Conservation (phyloP, 2,329 filamentous ascomycete genomes). For the Aspergillus tanneri region DNA sequence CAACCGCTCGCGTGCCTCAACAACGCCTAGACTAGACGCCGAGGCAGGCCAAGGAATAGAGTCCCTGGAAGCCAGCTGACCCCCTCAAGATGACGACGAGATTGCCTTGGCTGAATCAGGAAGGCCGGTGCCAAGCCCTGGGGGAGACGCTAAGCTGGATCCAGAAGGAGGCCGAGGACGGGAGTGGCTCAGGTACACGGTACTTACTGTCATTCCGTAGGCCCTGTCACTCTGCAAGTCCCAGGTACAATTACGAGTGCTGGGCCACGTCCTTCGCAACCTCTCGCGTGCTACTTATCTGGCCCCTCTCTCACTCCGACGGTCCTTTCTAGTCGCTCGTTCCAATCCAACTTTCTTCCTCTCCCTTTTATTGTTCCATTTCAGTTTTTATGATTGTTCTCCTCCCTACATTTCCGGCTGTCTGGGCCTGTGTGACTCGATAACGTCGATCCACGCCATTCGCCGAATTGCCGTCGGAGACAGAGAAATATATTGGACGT, state of each 20-base stretch:
- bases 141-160: background rate
- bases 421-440: conserved; percentile 5
- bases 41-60: too few species aligned
- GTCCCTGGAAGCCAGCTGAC: too few species aligned
- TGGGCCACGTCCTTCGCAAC: background rate
- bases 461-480: conserved; percentile 3
- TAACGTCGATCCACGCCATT: conserved; percentile 6
- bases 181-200: background rate
- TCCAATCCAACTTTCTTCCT: background rate
- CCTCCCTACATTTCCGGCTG: background rate
- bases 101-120: background rate
- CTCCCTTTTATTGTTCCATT: background rate
- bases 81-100: too few species aligned
- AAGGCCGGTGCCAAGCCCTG: background rate
- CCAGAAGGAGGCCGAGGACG: background rate
- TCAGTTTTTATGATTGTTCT: background rate
- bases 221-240: background rate
- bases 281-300: background rate
- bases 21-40: too few species aligned
- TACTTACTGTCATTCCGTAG: background rate
- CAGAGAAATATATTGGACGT: background rate
- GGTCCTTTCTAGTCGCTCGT: background rate
- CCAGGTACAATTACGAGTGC: background rate
- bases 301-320: background rate
- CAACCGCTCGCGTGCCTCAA: too few species aligned